Percentiles rank a stretch among this genome's conserved stretches.
Conservation (phyloP, 148 eudicot genomes). For the Camellia sinensis region DNA sequence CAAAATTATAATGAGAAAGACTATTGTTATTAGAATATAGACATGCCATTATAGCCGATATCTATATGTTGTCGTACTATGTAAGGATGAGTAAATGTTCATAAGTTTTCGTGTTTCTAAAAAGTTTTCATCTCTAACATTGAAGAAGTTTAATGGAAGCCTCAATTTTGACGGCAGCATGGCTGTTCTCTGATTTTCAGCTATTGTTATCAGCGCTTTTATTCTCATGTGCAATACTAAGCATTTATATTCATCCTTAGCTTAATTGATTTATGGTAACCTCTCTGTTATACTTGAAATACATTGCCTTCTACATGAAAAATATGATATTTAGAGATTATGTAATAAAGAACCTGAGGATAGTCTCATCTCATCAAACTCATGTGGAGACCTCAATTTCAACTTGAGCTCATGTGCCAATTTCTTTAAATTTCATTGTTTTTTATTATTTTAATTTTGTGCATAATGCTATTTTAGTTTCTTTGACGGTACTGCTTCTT, state of each 20-base stretch:
- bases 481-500: constrained; percentile 16
- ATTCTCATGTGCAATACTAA: not conserved
- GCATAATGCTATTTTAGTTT: not conserved
- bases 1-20: not conserved
- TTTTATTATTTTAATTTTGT: no score
- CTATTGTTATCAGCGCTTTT: not conserved
- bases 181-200: not conserved
- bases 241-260: not conserved
- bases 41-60: no score
- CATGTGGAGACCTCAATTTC: not conserved
- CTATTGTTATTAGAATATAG: no score
- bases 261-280: not conserved
- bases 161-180: not conserved
- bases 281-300: not conserved
- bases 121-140: not conserved
- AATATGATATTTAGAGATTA: not conserved
- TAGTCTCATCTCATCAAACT: not conserved
- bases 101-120: not conserved
- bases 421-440: not conserved
- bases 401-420: not conserved
- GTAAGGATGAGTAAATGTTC: no score
- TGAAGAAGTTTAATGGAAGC: not conserved
- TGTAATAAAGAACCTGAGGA: not conserved
- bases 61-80: no score
- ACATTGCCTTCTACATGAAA: not conserved